Conservation (phyloP, 257 asterid genomes). For the Solanum dulcamara region DNA sequence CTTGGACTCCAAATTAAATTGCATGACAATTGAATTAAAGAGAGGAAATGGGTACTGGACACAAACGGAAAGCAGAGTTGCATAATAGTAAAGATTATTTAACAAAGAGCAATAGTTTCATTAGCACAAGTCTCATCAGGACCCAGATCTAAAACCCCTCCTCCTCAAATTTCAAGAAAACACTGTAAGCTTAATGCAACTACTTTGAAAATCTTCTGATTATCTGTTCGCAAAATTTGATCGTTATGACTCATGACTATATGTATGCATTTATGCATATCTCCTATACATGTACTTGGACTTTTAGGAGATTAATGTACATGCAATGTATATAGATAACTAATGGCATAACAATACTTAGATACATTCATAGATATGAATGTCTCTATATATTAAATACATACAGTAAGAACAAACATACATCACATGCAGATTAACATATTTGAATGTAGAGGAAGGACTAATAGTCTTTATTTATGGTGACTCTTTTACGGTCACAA, state of each 20-base stretch:
- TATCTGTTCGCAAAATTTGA: background rate
- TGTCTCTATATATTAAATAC: background rate
- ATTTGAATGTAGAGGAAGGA: background rate
- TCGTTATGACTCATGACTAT: background rate
- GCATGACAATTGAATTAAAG: no score
- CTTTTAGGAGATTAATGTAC: background rate
- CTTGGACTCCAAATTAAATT: no score
- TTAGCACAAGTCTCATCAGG: background rate
- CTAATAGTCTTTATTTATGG: background rate
- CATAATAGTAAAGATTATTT: background rate
- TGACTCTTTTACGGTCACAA: background rate
- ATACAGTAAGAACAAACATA: background rate
- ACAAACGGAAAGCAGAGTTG: background rate
- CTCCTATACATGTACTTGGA: background rate
- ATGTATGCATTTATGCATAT: background rate
- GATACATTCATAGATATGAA: background rate
- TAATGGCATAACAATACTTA: background rate
- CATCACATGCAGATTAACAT: background rate
- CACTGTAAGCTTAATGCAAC: background rate
- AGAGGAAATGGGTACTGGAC: background rate
- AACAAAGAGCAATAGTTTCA: background rate
- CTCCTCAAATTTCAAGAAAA: background rate
- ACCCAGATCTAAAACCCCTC: background rate
- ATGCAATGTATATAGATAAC: background rate
- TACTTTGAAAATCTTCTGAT: background rate